A percentile compares a stretch with the other conserved stretches of the same genome.
phyloP scores from a whole-genome alignment of 1,139 yeast genomes.

The Diutina rugosa region DNA sequence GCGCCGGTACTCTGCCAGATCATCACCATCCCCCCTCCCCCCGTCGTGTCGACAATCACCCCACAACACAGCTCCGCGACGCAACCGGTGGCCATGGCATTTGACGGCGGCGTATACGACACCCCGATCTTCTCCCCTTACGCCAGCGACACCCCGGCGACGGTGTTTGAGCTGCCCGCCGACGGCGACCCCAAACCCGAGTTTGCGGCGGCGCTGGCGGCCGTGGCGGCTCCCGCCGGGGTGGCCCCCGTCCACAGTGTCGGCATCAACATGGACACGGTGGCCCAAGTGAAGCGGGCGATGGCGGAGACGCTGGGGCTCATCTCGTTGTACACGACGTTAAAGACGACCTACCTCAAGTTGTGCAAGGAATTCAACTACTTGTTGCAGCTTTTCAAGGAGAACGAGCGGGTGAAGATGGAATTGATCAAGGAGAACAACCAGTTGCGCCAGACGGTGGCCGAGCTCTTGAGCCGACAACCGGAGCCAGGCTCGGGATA shows the following conservation, averaged over 20 bases:
- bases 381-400: conserved; percentile 37
- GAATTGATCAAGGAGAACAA: conserved; percentile 40
- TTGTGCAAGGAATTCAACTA: conserved; percentile 25
- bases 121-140: not conserved
- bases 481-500: not conserved
- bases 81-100: not conserved
- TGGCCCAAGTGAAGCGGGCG: conserved; percentile 14
- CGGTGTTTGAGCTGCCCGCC: not conserved
- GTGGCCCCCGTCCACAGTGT: not conserved
- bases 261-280: conserved; percentile 10
- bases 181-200: conserved; percentile 2
- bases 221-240: not conserved
- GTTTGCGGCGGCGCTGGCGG: conserved; percentile 4
- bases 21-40: too few species aligned
- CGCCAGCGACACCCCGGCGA: not conserved
- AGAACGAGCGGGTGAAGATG: conserved; percentile 45
- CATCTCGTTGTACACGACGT: conserved; percentile 18
- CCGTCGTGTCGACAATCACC: too few species aligned
- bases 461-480: conserved; percentile 20
- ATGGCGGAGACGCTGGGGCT: conserved; percentile 15
- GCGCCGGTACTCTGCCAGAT: too few species aligned
- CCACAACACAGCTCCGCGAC: not conserved
- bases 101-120: not conserved
- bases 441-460: conserved; percentile 28
- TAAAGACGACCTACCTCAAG: conserved; percentile 21